Percentiles rank a stretch among this genome's conserved stretches.
Evolutionary conservation across 2,329 filamentous ascomycete genomes (phyloP).

Genomic region (Calonectria montana): DNA sequence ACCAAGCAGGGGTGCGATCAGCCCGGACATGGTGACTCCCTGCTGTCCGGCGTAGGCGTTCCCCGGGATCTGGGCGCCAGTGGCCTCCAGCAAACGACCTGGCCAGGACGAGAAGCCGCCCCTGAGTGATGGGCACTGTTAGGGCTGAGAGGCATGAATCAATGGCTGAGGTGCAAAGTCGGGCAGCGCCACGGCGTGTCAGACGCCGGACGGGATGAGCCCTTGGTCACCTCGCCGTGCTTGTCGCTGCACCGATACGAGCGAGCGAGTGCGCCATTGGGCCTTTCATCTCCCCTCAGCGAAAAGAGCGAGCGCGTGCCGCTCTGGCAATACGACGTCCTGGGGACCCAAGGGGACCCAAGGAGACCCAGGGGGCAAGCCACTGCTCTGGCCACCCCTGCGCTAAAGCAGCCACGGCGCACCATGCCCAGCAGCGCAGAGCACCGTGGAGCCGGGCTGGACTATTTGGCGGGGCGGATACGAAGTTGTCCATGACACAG

Average conservation of each 20-base stretch:
- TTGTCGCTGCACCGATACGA: background rate
- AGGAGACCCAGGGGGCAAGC: background rate
- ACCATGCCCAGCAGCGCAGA: background rate
- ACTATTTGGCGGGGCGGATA: background rate
- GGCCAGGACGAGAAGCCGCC: background rate
- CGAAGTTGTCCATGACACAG: background rate
- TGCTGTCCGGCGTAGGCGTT: background rate
- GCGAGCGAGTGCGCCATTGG: background rate
- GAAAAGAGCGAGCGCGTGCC: background rate
- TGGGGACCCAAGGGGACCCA: background rate
- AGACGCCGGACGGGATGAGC: background rate
- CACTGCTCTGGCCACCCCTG: background rate
- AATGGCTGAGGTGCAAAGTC: background rate
- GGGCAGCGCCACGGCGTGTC: background rate
- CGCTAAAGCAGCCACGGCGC: slow-evolving; percentile 3
- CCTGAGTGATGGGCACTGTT: background rate
- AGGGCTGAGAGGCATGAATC: slow-evolving; percentile 3
- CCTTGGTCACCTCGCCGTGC: background rate
- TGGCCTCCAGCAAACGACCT: background rate
- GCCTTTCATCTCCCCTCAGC: background rate
- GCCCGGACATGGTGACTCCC: background rate
- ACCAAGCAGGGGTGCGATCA: background rate
- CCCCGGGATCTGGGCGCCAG: slow-evolving; percentile 4
- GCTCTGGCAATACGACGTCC: background rate
- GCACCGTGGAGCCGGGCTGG: background rate